These are phyloP conservation scores for Dimargaris xerosporica DNA, from an alignment of 192 early-diverging fungal genomes.

Conservation along the genomic window DNA sequence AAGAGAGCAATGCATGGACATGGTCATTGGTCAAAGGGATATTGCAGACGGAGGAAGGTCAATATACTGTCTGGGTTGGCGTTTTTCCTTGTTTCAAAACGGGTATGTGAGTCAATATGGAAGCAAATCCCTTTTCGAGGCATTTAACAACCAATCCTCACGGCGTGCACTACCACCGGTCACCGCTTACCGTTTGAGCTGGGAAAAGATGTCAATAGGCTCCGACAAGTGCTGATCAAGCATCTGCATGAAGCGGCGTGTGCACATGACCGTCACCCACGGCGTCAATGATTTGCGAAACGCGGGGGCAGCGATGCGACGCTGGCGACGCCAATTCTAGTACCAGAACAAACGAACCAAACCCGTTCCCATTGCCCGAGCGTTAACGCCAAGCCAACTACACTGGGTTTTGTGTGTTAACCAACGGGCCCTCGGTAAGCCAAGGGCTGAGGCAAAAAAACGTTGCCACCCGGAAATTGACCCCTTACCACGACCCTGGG, in stretches of 20 bases:
- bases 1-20: background rate
- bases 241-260: background rate
- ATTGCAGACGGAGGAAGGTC: background rate
- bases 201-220: background rate
- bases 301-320: background rate
- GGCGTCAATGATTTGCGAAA: background rate
- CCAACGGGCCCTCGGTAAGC: background rate
- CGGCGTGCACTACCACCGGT: background rate
- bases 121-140: background rate
- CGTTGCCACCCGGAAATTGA: background rate
- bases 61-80: background rate
- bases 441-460: background rate
- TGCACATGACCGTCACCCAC: background rate
- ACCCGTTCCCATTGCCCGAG: too few species aligned
- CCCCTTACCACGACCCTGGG: too few species aligned
- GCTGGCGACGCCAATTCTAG: slow-evolving; percentile 1
- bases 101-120: background rate
- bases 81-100: too few species aligned
- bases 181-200: background rate
- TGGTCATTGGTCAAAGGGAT: background rate
- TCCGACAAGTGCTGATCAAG: background rate
- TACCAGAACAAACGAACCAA: background rate
- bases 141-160: background rate
- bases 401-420: background rate
- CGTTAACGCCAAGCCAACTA: background rate